Evolutionary conservation across 805 yeast species (phyloP), one percentile per base, ranked within the genome.

Genomic region (Babjeviella inositovora): DNA sequence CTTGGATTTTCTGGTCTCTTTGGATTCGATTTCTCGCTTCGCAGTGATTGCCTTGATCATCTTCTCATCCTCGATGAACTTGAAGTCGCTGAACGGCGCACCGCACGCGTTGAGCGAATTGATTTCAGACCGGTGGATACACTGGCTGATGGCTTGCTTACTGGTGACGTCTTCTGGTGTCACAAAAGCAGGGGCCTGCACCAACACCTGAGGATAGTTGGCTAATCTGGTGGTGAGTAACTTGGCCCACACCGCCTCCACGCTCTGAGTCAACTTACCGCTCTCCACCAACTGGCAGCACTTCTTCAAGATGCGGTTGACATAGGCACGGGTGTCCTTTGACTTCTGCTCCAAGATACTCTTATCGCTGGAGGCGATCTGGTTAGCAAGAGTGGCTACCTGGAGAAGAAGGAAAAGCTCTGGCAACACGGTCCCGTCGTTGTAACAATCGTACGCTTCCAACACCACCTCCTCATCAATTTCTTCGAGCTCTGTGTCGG

Each of bases 371-470:
- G 51, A 39, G 11, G 39, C 28, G 1, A 35, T 11, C 49, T 28
- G 14, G 45, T 15, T 20, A 10, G 23, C 39, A 4, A 38, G 50
- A 2, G 68, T 50, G 7, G 73, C 33, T 3, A 66, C 51, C 32
- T 73, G 75, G 5, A 72, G 27, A 4, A 76, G 24, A 11, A 74
- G 43, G 1, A 58, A 46, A 18, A 66, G 43, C 40, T 79, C 87
- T n/a, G 72, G 58, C 11, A 62, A 39, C 2, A 73, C 52, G 17
- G 69, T 79, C 7, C 72, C 70, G 20, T 66, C 55, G 3, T 31
- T 37, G 34, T 60, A 75, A 25, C 73, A 58, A 34, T 77, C 90
- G 45, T 68, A 77, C 1, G 71, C 52, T 9, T 70, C 76, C 16
- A 64, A 34, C 0, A 68, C 54, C 10, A 51, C 53, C 7, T 50